Conservation (phyloP, 73 alveolate species). For the Tetrahymena malaccensis region DNA sequence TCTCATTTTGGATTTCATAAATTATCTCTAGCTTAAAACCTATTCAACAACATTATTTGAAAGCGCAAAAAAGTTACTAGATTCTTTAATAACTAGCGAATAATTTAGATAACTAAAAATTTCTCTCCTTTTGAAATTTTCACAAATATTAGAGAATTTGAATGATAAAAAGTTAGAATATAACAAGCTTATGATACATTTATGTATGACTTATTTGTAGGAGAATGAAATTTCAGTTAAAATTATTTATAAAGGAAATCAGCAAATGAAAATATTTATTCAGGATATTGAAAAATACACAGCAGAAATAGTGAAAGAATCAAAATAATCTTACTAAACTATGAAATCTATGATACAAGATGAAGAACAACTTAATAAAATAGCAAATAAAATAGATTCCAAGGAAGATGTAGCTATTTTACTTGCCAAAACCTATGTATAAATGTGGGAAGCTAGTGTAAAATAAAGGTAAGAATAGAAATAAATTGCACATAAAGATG, state of each 20-base stretch:
- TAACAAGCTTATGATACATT: too few relatives aligned
- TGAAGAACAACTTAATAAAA: too few relatives aligned
- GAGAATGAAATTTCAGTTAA: neutral
- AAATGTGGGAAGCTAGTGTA: neutral
- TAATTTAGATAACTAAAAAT: neutral
- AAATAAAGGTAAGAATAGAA: neutral
- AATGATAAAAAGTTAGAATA: neutral
- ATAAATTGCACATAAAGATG: neutral
- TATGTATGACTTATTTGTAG: too few relatives aligned
- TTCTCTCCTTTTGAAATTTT: neutral
- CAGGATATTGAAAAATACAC: neutral
- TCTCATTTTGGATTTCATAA: neutral
- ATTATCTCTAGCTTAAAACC: too few relatives aligned
- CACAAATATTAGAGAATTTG: neutral
- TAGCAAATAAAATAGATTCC: too few relatives aligned
- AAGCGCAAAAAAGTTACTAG: neutral
- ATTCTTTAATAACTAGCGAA: neutral
- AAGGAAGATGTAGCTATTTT: too few relatives aligned
- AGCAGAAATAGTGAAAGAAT: neutral
- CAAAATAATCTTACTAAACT: neutral
- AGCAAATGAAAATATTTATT: neutral
- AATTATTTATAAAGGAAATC: neutral
- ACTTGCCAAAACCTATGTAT: too few relatives aligned
- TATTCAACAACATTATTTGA: neutral
- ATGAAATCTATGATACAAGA: neutral